Evolutionary conservation across 371 early-diverging fungal genomes (phyloP).

Genomic region (Mortierella sp.): DNA sequence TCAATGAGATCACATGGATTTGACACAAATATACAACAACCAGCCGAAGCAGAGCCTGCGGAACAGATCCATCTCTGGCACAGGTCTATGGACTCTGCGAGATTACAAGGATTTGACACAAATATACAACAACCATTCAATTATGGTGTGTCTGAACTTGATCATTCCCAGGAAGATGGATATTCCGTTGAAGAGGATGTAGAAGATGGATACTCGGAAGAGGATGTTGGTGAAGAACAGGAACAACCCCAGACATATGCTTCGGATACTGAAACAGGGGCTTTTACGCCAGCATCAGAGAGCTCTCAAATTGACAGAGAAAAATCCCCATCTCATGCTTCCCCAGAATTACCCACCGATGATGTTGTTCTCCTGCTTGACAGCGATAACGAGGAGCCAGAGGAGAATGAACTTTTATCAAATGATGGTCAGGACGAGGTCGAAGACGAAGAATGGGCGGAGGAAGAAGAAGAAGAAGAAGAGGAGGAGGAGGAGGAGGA

Average conservation of each 20-base stretch:
- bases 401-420: neutral
- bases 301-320: neutral
- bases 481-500: neutral
- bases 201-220: neutral
- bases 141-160: neutral
- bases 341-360: neutral
- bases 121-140: neutral
- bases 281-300: neutral
- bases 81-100: too few relatives aligned
- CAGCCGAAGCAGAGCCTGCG: neutral
- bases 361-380: slow-evolving; percentile 13
- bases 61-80: neutral
- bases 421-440: neutral
- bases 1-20: neutral
- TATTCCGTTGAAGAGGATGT: neutral
- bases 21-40: neutral
- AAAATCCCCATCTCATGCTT: neutral
- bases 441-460: neutral
- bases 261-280: neutral
- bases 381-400: slow-evolving; percentile 3
- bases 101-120: neutral
- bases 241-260: neutral
- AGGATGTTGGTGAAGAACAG: neutral
- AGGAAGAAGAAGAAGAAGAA: slow-evolving; percentile 6
- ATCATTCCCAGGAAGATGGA: slow-evolving; percentile 5